Base-by-base conservation (phyloP, 352 stramenopile genomes). In the Globisporangium camurandrum region DNA sequence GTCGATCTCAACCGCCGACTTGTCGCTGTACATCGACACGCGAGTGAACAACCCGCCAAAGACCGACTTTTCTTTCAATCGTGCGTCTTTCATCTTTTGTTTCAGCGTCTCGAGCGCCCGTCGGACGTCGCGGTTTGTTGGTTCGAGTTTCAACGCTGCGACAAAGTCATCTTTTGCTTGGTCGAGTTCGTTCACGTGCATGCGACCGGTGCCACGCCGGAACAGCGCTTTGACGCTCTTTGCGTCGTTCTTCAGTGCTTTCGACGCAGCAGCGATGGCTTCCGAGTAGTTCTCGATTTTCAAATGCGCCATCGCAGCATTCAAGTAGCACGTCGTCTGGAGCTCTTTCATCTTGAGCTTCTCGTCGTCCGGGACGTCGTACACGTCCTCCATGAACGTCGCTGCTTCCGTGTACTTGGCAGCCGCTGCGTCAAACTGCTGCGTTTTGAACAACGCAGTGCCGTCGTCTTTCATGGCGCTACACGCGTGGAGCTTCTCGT, bases 11-110 rank as follows among this genome's bases (percentile, higher is more conserved):
- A 93, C 66, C 12, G 57, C 23, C 51, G 72, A 93, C 80, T 99
- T 99, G 64, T 99, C 97, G 57, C 97, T 81, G 64, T 99, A 99
- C 69, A 99, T 97, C 46, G 74, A 94, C 22, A 96, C 88, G 64
- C 98, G 98, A 61, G 76, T 80, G 55, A 99, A 99, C 10, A 98
- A 67, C 9, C 93, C 93, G 27, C 95, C 95, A 67, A 98, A 99
- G 9, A 95, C 81, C 19, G 70, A 81, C 70, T 98, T 99, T 69
- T 98, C 94, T 58, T 97, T 97, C 51, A 95, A 72, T 51, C 97
- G 97, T 0, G 87, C 86, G 4, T 95, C 83, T 34, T 92, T 92
- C 63, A 92, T 70, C 60, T 87, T 88, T 59, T 78, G 65, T 73
- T 93, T 94, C 26, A 95, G 68, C 44, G 67, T 57, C 14, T 81